Evolutionary conservation across 2,329 filamentous ascomycete species (phyloP).

Genomic region (Thermoascus crustaceus): DNA sequence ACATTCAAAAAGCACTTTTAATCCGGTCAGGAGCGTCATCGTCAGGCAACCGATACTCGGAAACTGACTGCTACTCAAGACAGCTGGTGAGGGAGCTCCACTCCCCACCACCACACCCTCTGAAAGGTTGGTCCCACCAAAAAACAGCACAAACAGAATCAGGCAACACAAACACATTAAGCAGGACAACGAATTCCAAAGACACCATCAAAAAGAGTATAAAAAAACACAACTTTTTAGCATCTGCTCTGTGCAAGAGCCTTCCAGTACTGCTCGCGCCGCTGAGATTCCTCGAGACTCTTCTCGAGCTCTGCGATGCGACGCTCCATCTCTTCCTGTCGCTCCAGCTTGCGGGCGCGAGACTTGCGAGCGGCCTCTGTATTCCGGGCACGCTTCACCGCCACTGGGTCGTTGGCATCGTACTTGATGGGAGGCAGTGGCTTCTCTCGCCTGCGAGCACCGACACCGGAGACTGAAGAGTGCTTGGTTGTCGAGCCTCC

Average conservation of each 20-base stretch:
- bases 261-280: constrained; percentile 33
- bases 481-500: constrained; percentile 46
- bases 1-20: constrained; percentile 24
- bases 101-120: constrained; percentile 26
- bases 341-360: constrained; percentile 72
- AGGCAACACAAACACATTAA: constrained; percentile 4
- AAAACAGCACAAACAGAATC: constrained; percentile 10
- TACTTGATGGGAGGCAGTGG: constrained; percentile 70
- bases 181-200: not conserved
- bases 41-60: constrained; percentile 7
- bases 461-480: constrained; percentile 62
- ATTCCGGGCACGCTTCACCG: constrained; percentile 88
- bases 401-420: constrained; percentile 65
- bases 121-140: constrained; percentile 10
- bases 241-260: constrained; percentile 19
- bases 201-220: constrained; percentile 6
- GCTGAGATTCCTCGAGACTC: constrained; percentile 23
- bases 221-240: constrained; percentile 6
- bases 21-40: constrained; percentile 15
- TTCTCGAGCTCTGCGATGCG: constrained; percentile 62
- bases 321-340: constrained; percentile 65
- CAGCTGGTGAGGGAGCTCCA: constrained; percentile 21
- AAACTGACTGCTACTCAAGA: constrained; percentile 17
- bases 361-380: constrained; percentile 91
- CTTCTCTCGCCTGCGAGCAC: constrained; percentile 68